Base-by-base conservation (phyloP, 371 early-diverging fungal species). In the Chytridiales sp. region DNA sequence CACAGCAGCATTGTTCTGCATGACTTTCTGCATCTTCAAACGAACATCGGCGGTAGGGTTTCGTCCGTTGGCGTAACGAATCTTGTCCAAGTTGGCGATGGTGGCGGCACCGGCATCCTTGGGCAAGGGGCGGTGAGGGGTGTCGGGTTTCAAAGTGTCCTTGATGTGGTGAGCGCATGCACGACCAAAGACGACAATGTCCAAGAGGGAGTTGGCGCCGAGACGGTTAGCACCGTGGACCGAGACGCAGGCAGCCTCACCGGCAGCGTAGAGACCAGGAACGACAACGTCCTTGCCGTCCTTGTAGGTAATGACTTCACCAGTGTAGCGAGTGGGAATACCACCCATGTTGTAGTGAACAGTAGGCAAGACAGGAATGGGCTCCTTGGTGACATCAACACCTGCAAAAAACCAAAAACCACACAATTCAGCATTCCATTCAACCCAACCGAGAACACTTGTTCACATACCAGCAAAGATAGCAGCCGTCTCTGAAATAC, bases 261-360 rank as follows among this genome's bases (percentile, higher is more conserved):
- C 83, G 53, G 80, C 81, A 56, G 83, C 83, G 63, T 79, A 83
- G n/a, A 83, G 73, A 21, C 80, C 80, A 15, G 78, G 77, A 22
- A 83, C 78, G 50, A 79, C 56, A 3, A 44, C 41, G 69, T 79
- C 79, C 48, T 75, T 68, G 50, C 86, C 82, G 59, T 77, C 61
- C 61, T 66, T 56, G 66, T 72, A 61, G 44, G 79, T 80, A 72
- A 95, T 72, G 19, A 95, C 97, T 78, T 97, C 93, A 64, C 98
- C 98, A 50, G 95, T 95, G 87, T 92, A 97, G 56, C 84, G 84
- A 44, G 97, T 96, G 31, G 97, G 97, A 62, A 97, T 97, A 77
- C 98, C 97, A 72, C 98, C 98, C 97, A 97, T 97, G 85, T 97
- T 97, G 87, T 97, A 97, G 76, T 97, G 98, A 66, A 97, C 98